phyloP scores from a whole-genome alignment of 2,329 filamentous ascomycete genomes.

The Phaeosphaeriaceae sp. region DNA sequence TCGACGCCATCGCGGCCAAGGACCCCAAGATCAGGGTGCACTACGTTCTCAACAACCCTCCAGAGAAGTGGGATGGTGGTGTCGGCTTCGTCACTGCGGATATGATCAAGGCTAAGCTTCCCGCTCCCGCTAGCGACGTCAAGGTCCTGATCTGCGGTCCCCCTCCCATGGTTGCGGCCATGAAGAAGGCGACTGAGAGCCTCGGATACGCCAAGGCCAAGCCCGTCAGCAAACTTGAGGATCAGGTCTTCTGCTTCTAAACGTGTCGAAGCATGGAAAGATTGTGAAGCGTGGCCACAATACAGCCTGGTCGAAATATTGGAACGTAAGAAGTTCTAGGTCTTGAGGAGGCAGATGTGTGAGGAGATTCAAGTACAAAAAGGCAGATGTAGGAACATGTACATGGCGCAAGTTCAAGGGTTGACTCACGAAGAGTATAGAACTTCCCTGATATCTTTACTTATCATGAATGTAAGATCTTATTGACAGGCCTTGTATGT shows the following conservation, averaged over 20 bases:
- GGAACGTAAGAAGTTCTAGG: neutral
- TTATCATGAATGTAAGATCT: neutral
- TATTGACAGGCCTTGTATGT: neutral
- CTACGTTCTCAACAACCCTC: slow-evolving; percentile 96
- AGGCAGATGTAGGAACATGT: neutral
- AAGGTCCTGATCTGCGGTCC: slow-evolving; percentile 96
- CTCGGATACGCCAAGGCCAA: slow-evolving; percentile 91
- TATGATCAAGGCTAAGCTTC: slow-evolving; percentile 89
- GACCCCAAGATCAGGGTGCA: slow-evolving; percentile 85
- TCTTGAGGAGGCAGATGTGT: neutral
- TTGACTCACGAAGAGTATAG: neutral
- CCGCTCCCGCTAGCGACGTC: slow-evolving; percentile 82
- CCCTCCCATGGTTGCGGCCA: slow-evolving; percentile 92
- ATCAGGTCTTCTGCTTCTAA: slow-evolving; percentile 97
- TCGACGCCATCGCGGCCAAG: slow-evolving; percentile 78
- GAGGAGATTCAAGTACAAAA: neutral
- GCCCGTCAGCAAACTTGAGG: slow-evolving; percentile 95
- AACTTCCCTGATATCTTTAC: neutral
- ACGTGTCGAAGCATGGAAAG: neutral
- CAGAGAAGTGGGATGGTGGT: slow-evolving; percentile 87
- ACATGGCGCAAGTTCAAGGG: neutral
- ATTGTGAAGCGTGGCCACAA: too few relatives aligned
- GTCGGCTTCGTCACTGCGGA: slow-evolving; percentile 94
- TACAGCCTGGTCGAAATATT: too few relatives aligned
- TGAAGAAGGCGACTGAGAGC: slow-evolving; percentile 93